Base-by-base conservation (phyloP, 768 basidiomycete genomes). In the Gymnopilus junonius region DNA sequence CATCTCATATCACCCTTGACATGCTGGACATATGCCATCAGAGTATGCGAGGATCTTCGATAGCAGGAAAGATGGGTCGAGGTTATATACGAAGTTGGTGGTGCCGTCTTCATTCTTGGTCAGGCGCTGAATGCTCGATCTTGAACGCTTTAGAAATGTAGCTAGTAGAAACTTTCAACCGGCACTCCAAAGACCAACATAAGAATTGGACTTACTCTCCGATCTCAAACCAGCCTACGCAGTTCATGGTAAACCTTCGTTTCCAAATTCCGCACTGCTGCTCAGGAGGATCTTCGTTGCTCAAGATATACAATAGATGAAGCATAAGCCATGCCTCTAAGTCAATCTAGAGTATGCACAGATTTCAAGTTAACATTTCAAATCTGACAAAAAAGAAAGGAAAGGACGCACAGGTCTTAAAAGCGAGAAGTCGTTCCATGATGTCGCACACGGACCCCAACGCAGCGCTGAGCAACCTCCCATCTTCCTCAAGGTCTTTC, bases 401-500 rank as follows among this genome's bases (percentile, higher is more conserved):
- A 65, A 32, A 29, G 53, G 62, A 82, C 89, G 67, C 67, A 94
- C 93, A 58, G 80, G 76, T 64, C 88, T 80, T 65, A 95, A 72
- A 8, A 94, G 94, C 11, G 94, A 94, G 75, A 93, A 95, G 57
- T 94, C 92, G 55, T 88, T 89, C n/a, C 8, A 96, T 86, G 45
- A 96, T 82, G 73, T 97, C 97, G 75, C 93, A 94, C 3, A 97
- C 83, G 4, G 87, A 90, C 0, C 87, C 83, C 1, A 93, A 75
- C 1, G 92, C 90, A 0, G 90, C 92, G 56, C 82, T 80, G 20
- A 87, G 80, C 21, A 95, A 93, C 15, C 91, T 79, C 48, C 84
- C 75, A 70, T 94, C 92, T 62, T 93, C 87, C 17, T 84, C 85
- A 75, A 65, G 46, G 42, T 51, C 27, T 10, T 58, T 53, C 39